phyloP scores from a whole-genome alignment of 73 alveolate genomes.

The Urostyla sp. region DNA sequence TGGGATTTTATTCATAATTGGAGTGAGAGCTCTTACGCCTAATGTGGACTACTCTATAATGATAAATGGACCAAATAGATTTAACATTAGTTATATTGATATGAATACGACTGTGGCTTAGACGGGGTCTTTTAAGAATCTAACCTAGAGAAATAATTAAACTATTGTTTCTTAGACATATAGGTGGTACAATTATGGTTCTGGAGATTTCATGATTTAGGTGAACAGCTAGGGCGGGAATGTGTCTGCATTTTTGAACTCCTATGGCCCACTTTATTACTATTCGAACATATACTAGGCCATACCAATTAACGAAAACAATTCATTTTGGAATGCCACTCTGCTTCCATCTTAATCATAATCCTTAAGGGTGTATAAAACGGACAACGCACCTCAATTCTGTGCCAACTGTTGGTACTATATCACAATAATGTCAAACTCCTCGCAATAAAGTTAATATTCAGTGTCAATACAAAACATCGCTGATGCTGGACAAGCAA shows the following conservation, averaged over 20 bases:
- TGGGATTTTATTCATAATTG: conserved; percentile 36
- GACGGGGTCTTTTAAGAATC: conserved; percentile 1
- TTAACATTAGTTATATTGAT: neutral
- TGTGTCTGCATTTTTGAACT: conserved; percentile 25
- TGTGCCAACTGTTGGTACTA: conserved; percentile 47
- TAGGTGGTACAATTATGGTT: conserved; percentile 49
- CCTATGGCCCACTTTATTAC: neutral
- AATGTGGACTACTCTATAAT: conserved; percentile 18
- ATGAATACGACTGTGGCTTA: neutral
- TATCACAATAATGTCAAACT: conserved; percentile 15
- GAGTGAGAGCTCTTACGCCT: conserved; percentile 40
- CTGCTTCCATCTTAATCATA: conserved; percentile 31
- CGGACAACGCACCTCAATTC: conserved; percentile 16
- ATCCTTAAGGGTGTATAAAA: neutral
- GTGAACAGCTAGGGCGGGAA: conserved; percentile 23
- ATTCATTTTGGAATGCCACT: conserved; percentile 23
- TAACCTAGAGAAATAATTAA: neutral
- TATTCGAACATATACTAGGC: conserved; percentile 26
- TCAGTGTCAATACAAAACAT: conserved; percentile 11
- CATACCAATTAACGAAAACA: conserved; percentile 12
- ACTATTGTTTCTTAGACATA: too few species aligned
- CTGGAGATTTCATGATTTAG: conserved; percentile 20
- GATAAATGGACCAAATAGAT: conserved; percentile 35
- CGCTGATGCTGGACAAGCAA: conserved; percentile 48
- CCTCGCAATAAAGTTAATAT: conserved; percentile 3